phyloP scores from a whole-genome alignment of 768 basidiomycete genomes.

The Agrocybe pediades region DNA sequence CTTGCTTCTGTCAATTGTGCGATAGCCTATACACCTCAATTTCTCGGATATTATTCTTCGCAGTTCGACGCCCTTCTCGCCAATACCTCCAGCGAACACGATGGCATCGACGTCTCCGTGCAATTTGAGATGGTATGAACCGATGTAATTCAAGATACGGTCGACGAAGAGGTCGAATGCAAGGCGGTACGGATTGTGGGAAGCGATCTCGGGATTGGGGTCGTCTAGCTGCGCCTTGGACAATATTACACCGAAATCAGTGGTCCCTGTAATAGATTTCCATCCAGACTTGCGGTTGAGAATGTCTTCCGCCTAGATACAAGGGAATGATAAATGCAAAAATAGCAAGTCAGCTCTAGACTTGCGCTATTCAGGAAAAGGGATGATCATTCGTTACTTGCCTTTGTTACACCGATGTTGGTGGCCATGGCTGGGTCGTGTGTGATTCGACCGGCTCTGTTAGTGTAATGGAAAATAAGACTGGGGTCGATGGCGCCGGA shows the following conservation, averaged over 20 bases:
- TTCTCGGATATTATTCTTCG: conserved; percentile 56
- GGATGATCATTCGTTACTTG: conserved; percentile 22
- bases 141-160: conserved; percentile 71
- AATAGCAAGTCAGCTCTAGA: no score
- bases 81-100: conserved; percentile 89
- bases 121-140: conserved; percentile 76
- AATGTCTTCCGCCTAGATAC: conserved; percentile 63
- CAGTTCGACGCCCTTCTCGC: conserved; percentile 70
- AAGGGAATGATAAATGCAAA: background rate
- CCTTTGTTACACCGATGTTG: conserved; percentile 56
- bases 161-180: conserved; percentile 84
- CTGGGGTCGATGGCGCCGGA: conserved; percentile 83
- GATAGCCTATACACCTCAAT: conserved; percentile 64
- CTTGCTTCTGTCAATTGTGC: conserved; percentile 45
- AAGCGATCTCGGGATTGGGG: conserved; percentile 22
- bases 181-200: conserved; percentile 45
- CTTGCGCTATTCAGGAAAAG: no score
- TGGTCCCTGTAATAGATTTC: conserved; percentile 76
- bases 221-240: conserved; percentile 36
- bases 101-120: conserved; percentile 70
- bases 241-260: conserved; percentile 78
- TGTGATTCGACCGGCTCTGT: conserved; percentile 51
- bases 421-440: conserved; percentile 49
- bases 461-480: conserved; percentile 84
- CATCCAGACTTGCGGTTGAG: conserved; percentile 79